A percentile compares a stretch with the other conserved stretches of the same genome.
Evolutionary conservation across 768 basidiomycete genomes (phyloP).

Genomic region (Boletus reticulatus): DNA sequence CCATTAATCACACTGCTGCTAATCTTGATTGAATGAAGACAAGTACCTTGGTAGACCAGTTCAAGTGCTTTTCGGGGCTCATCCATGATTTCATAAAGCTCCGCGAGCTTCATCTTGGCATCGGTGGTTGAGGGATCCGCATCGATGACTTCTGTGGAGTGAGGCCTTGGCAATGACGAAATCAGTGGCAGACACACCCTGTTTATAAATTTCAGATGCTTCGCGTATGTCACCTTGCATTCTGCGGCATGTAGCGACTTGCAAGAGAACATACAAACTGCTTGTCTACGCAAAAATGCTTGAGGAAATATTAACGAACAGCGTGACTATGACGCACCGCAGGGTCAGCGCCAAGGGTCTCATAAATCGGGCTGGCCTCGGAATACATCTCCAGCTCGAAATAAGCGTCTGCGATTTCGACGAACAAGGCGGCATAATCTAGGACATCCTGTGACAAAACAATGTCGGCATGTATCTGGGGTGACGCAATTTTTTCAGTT

Average conservation of each 20-base stretch:
- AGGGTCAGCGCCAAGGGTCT: constrained; percentile 69
- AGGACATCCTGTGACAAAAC: constrained; percentile 69
- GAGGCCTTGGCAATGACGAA: constrained; percentile 17
- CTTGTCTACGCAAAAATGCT: constrained; percentile 54
- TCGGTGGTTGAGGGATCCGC: constrained; percentile 77
- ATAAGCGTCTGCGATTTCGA: constrained; percentile 84
- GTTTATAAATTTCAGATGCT: constrained; percentile 81
- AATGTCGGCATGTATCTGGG: constrained; percentile 72
- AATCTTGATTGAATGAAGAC: too few relatives aligned
- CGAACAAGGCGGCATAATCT: constrained; percentile 76
- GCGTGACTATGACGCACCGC: constrained; percentile 45
- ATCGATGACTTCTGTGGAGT: constrained; percentile 52
- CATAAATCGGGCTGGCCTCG: constrained; percentile 79
- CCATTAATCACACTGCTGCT: constrained; percentile 65
- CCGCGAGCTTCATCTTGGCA: constrained; percentile 86
- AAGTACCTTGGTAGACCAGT: constrained; percentile 58
- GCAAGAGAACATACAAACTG: constrained; percentile 65
- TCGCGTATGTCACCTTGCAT: constrained; percentile 72
- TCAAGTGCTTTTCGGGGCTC: constrained; percentile 80
- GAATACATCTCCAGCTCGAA: constrained; percentile 66
- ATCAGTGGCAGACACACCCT: constrained; percentile 46
- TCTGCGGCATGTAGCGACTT: constrained; percentile 80
- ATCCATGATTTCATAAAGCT: constrained; percentile 82
- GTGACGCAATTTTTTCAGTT: neutral
- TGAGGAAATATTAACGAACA: neutral